Conservation (phyloP, 257 asterid species). For the Datura wrightii region DNA sequence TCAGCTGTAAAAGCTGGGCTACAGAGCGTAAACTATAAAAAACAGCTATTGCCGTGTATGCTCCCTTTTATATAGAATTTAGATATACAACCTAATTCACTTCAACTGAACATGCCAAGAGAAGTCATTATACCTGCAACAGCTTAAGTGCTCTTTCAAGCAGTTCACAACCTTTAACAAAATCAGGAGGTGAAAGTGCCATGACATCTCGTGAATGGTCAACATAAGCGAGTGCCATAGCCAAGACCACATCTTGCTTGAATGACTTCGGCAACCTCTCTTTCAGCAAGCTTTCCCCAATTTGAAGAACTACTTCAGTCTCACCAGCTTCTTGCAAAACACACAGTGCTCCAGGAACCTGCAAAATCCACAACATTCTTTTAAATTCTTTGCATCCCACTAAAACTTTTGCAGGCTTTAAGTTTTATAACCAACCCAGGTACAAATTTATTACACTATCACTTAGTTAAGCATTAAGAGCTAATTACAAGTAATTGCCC, state of each 20-base stretch:
- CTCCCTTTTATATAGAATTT: background rate
- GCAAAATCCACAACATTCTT: constrained; percentile 13
- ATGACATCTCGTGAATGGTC: constrained; percentile 94
- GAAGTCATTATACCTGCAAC: constrained; percentile 67
- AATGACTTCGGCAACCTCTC: constrained; percentile 90
- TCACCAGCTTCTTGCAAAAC: constrained; percentile 97
- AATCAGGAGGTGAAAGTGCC: constrained; percentile 85
- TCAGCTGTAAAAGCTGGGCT: background rate
- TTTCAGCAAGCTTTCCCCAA: constrained; percentile 82
- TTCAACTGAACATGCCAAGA: background rate
- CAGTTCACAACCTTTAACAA: constrained; percentile 81
- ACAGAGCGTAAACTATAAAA: constrained; percentile 14
- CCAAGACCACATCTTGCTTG: constrained; percentile 92
- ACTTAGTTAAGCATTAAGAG: background rate
- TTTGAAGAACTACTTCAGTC: constrained; percentile 80
- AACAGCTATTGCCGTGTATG: background rate
- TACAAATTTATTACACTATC: background rate
- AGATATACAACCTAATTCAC: background rate
- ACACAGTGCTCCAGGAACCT: constrained; percentile 95
- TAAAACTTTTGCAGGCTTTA: background rate
- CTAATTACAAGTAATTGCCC: background rate
- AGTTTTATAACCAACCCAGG: background rate
- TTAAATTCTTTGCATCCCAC: constrained; percentile 1
- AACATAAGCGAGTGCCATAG: constrained; percentile 91
- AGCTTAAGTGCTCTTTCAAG: constrained; percentile 92